These are phyloP conservation scores for Elsinoe necatrix DNA, from an alignment of 2,329 filamentous ascomycete genomes.

Conservation along the genomic window DNA sequence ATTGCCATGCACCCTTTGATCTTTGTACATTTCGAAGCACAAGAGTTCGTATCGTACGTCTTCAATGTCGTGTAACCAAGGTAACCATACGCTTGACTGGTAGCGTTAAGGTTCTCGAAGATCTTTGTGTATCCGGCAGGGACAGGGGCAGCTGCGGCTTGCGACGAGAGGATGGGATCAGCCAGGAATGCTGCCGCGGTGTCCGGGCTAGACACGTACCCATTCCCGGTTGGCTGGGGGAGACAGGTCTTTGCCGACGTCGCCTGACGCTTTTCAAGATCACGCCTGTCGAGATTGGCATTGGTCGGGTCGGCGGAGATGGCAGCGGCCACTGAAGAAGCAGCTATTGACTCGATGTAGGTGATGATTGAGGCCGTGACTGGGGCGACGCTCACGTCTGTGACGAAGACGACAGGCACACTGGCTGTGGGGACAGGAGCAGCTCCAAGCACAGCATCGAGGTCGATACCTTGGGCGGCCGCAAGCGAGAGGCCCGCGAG, in stretches of 20 bases:
- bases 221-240: not conserved
- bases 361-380: not conserved
- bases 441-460: not conserved
- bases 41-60: slow-evolving; percentile 24
- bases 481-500: not conserved
- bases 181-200: not conserved
- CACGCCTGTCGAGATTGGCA: slow-evolving; percentile 5
- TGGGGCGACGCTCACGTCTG: not conserved
- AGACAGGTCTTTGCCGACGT: not conserved
- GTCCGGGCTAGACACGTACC: not conserved
- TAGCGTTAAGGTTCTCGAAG: slow-evolving; percentile 9
- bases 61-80: slow-evolving; percentile 23
- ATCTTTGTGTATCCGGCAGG: slow-evolving; percentile 12
- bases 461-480: slow-evolving; percentile 2
- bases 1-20: slow-evolving; percentile 20
- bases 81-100: slow-evolving; percentile 18
- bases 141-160: not conserved
- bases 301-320: slow-evolving; percentile 4
- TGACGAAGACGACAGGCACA: not conserved
- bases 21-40: slow-evolving; percentile 22
- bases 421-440: not conserved
- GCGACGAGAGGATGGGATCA: not conserved
- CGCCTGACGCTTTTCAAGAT: not conserved
- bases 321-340: not conserved
- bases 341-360: not conserved